Percentiles rank a stretch among this genome's conserved stretches.
These are phyloP conservation scores for Bipolaris gigantea DNA, from an alignment of 2,329 filamentous ascomycete genomes.

Conservation along the genomic window DNA sequence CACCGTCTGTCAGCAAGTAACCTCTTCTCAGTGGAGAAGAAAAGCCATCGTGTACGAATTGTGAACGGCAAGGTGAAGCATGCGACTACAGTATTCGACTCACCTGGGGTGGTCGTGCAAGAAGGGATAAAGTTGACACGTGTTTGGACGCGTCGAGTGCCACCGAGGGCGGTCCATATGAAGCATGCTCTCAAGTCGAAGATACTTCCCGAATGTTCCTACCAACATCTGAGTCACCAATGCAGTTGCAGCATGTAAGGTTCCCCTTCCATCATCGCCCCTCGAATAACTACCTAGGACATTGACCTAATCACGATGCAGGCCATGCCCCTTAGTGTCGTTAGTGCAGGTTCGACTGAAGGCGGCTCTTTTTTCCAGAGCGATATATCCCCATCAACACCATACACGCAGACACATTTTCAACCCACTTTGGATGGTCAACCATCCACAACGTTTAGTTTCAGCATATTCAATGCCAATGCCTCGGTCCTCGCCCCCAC, in stretches of 20 bases:
- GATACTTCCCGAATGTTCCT: constrained; percentile 25
- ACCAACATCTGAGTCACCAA: constrained; percentile 21
- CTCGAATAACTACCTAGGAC: constrained; percentile 23
- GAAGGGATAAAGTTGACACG: constrained; percentile 54
- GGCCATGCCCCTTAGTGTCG: constrained; percentile 18
- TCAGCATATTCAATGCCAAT: constrained; percentile 21
- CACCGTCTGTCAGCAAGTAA: constrained; percentile 25
- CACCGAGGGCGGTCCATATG: constrained; percentile 33
- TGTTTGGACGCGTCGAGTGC: constrained; percentile 30
- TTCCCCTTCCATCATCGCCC: constrained; percentile 30
- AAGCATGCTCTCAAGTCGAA: constrained; percentile 34
- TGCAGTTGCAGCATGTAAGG: constrained; percentile 26
- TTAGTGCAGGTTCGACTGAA: constrained; percentile 16
- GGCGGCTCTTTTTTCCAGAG: constrained; percentile 18
- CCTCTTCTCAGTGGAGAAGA: constrained; percentile 63
- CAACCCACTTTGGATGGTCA: constrained; percentile 29
- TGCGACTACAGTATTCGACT: constrained; percentile 82
- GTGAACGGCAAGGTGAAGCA: constrained; percentile 68
- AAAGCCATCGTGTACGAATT: constrained; percentile 72
- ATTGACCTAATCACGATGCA: constrained; percentile 35
- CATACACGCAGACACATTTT: constrained; percentile 24
- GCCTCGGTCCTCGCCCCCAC: constrained; percentile 17
- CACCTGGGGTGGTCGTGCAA: constrained; percentile 76
- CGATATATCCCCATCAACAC: constrained; percentile 10
- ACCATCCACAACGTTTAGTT: constrained; percentile 19